These are phyloP conservation scores for Alloascoidea africana DNA, from an alignment of 805 yeast species.

Conservation along the genomic window DNA sequence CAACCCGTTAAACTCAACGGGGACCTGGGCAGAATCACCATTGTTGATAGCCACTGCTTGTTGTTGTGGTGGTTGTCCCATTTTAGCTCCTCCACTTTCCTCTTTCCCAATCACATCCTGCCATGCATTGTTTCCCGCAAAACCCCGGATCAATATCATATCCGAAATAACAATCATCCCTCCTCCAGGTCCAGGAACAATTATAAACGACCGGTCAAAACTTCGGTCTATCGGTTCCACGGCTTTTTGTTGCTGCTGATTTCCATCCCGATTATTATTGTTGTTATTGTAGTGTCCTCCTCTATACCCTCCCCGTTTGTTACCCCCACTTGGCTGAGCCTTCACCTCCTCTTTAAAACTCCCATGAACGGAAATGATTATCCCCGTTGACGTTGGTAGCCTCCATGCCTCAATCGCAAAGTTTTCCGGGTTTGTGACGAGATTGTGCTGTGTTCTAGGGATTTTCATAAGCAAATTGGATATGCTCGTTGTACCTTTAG, in stretches of 20 bases:
- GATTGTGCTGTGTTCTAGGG: conserved; percentile 68
- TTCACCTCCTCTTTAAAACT: conserved; percentile 47
- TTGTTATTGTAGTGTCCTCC: conserved; percentile 14
- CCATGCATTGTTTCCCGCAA: conserved; percentile 46
- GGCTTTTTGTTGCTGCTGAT: conserved; percentile 12
- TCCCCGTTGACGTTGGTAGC: conserved; percentile 56
- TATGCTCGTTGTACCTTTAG: conserved; percentile 57
- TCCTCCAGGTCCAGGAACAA: conserved; percentile 55
- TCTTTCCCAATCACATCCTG: conserved; percentile 6
- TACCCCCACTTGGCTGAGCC: conserved; percentile 11
- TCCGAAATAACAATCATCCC: conserved; percentile 80
- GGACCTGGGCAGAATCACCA: conserved; percentile 8
- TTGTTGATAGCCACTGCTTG: conserved; percentile 7
- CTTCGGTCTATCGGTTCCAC: conserved; percentile 43
- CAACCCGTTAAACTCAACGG: conserved; percentile 20
- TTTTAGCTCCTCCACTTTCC: too few species aligned
- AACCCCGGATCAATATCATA: conserved; percentile 50
- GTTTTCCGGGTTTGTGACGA: conserved; percentile 42
- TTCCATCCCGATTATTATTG: conserved; percentile 14
- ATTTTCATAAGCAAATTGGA: conserved; percentile 42
- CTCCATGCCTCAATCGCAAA: conserved; percentile 73
- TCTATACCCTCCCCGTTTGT: conserved; percentile 11
- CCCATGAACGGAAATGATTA: conserved; percentile 74
- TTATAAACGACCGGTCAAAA: conserved; percentile 75
- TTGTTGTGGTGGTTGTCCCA: conserved; percentile 3